These are phyloP conservation scores for Moesziomyces sp. DNA, from an alignment of 1,284 basidiomycete genomes.

Conservation along the genomic window DNA sequence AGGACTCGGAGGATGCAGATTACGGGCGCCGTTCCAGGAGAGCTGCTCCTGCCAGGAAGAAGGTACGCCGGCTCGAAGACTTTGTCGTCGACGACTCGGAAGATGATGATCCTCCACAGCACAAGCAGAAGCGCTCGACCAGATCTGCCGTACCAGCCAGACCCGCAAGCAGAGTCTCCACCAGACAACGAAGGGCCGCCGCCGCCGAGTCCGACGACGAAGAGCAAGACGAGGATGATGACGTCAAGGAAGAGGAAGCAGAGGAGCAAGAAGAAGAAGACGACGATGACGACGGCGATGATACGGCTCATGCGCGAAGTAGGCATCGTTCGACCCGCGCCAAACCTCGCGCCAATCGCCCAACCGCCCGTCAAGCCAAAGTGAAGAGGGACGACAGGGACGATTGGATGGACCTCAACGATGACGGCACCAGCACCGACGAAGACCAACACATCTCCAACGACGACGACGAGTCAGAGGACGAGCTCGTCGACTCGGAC, in stretches of 20 bases:
- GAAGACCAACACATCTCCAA: slow-evolving; percentile 5
- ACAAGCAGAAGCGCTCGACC: too few relatives aligned
- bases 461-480: slow-evolving; percentile 12
- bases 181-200: neutral
- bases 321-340: too few relatives aligned
- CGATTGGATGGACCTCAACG: slow-evolving; percentile 8
- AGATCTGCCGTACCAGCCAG: neutral
- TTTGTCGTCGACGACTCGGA: slow-evolving; percentile 22
- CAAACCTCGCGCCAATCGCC: too few relatives aligned
- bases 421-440: neutral
- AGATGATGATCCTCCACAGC: slow-evolving; percentile 6
- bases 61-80: slow-evolving; percentile 10
- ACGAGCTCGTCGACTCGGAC: slow-evolving; percentile 25
- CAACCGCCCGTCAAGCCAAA: too few relatives aligned
- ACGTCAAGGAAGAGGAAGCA: slow-evolving; percentile 1
- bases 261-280: slow-evolving; percentile 11
- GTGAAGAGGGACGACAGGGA: slow-evolving; percentile 1
- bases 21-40: neutral
- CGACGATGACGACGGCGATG: neutral
- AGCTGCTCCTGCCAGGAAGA: slow-evolving; percentile 7
- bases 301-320: too few relatives aligned
- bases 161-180: slow-evolving; percentile 7
- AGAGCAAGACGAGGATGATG: slow-evolving; percentile 11
- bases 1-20: slow-evolving; percentile 17
- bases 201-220: slow-evolving; percentile 1